These are phyloP conservation scores for Lodderomyces pseudojiufengensis DNA, from an alignment of 1,139 yeast species.

Conservation along the genomic window DNA sequence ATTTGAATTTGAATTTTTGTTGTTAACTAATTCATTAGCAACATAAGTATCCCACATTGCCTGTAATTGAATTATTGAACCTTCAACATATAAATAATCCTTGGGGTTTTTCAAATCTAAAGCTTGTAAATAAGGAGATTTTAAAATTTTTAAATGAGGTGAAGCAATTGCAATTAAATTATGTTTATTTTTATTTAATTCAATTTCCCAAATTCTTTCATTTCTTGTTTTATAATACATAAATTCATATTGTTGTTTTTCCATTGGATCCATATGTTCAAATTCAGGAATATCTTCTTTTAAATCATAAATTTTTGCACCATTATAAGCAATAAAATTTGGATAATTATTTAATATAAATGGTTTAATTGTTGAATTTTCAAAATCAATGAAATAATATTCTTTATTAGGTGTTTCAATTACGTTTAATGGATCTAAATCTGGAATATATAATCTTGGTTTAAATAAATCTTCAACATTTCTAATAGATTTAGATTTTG, in stretches of 20 bases:
- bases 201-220: constrained; percentile 82
- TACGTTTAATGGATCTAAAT: constrained; percentile 87
- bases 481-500: constrained; percentile 49
- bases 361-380: constrained; percentile 76
- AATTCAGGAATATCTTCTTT: constrained; percentile 72
- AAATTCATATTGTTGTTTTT: constrained; percentile 76
- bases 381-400: constrained; percentile 71
- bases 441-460: constrained; percentile 77
- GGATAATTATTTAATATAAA: constrained; percentile 77
- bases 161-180: constrained; percentile 75
- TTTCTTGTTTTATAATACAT: constrained; percentile 88
- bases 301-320: constrained; percentile 76
- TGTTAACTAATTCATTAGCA: constrained; percentile 54
- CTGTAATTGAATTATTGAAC: constrained; percentile 65
- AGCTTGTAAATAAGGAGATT: constrained; percentile 64
- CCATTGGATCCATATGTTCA: constrained; percentile 62
- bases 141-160: constrained; percentile 67
- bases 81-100: constrained; percentile 65
- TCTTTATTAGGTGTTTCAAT: constrained; percentile 37
- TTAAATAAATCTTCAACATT: constrained; percentile 59
- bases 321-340: constrained; percentile 77
- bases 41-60: constrained; percentile 73
- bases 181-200: constrained; percentile 60
- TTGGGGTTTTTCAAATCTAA: constrained; percentile 57
- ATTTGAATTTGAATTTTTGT: constrained; percentile 27